Conservation (phyloP, 176 grass and related monocot species). For the Bromus sterilis region DNA sequence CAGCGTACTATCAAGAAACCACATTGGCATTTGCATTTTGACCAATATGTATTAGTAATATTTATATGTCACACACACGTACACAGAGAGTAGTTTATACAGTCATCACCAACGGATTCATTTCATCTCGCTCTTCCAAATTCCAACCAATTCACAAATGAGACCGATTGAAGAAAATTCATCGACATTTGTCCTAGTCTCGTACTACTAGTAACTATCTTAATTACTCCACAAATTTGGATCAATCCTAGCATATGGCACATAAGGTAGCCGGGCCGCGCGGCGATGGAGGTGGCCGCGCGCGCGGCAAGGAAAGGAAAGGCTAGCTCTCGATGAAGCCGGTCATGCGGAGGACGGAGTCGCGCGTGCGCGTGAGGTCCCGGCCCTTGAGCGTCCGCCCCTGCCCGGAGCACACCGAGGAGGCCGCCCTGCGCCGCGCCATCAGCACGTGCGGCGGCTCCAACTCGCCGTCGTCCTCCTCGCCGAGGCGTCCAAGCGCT, state of each 20-base stretch:
- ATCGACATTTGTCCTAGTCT: background rate
- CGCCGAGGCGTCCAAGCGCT: background rate
- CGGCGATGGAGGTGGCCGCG: background rate
- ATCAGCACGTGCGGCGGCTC: constrained; percentile 68
- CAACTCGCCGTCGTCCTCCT: constrained; percentile 13
- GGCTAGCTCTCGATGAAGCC: constrained; percentile 63
- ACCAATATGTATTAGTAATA: background rate
- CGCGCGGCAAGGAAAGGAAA: background rate
- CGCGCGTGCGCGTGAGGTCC: constrained; percentile 45
- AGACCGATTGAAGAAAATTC: background rate
- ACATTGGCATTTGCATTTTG: background rate
- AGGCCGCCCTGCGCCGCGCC: constrained; percentile 28
- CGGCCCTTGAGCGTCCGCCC: constrained; percentile 73
- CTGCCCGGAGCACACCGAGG: constrained; percentile 52
- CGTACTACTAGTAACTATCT: background rate
- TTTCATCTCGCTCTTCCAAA: background rate
- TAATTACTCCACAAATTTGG: background rate
- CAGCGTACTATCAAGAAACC: background rate
- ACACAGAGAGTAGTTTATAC: background rate
- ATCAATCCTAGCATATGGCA: background rate
- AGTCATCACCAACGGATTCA: background rate
- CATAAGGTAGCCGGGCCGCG: background rate
- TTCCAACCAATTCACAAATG: background rate
- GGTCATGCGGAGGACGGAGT: constrained; percentile 72
- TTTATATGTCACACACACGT: no score